A percentile compares a stretch with the other conserved stretches of the same genome.
phyloP scores from a whole-genome alignment of 306 rosid genomes.

The Alnus rubra region DNA sequence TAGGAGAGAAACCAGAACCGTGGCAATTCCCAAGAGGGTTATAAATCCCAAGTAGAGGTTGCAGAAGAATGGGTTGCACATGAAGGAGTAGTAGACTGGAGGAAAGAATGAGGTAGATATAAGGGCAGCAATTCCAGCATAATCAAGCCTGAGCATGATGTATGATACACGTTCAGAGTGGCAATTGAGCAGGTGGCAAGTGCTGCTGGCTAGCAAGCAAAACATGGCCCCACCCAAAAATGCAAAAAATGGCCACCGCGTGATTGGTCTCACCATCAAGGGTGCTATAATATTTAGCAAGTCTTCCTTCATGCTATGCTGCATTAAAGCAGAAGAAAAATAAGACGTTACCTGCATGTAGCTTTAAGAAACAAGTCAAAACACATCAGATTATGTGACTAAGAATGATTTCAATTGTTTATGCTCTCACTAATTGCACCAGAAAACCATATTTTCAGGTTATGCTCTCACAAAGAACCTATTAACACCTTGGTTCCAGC shows the following conservation, averaged over 20 bases:
- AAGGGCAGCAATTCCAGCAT: conserved; percentile 98
- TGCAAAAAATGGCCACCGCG: conserved; percentile 92
- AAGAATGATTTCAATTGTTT: background rate
- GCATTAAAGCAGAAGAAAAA: conserved; percentile 38
- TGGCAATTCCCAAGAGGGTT: conserved; percentile 68
- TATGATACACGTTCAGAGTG: conserved; percentile 80
- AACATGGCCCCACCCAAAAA: conserved; percentile 98
- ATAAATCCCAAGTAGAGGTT: conserved; percentile 81
- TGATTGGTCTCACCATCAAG: conserved; percentile 74
- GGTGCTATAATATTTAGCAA: conserved; percentile 79
- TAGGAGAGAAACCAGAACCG: conserved; percentile 69
- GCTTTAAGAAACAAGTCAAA: background rate
- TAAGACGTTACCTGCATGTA: conserved; percentile 21
- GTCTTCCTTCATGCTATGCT: conserved; percentile 77
- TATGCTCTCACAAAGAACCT: background rate
- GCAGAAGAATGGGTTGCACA: conserved; percentile 95
- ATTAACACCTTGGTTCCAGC: background rate
- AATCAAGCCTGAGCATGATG: conserved; percentile 92
- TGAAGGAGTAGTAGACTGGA: conserved; percentile 92
- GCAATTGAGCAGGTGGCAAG: conserved; percentile 92
- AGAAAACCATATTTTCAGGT: background rate
- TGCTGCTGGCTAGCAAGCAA: conserved; percentile 89
- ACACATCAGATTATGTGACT: background rate
- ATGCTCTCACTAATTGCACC: background rate
- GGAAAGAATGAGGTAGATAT: conserved; percentile 94